These are phyloP conservation scores for Diutina rugosa DNA, from an alignment of 1,139 yeast genomes.

Conservation along the genomic window DNA sequence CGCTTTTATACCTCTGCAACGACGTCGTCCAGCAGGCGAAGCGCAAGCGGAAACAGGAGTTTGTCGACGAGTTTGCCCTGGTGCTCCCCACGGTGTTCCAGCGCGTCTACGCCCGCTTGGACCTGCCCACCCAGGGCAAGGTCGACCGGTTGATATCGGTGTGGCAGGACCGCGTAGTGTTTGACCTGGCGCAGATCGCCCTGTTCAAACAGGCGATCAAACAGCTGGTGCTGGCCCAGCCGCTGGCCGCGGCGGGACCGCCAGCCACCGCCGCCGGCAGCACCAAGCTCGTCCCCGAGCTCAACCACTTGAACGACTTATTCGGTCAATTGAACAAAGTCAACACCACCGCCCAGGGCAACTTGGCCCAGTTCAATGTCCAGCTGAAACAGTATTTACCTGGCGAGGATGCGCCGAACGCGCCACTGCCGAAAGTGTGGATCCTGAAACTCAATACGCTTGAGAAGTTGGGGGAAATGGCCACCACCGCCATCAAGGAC, in stretches of 20 bases:
- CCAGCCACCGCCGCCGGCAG: background rate
- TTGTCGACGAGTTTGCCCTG: constrained; percentile 42
- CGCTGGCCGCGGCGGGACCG: background rate
- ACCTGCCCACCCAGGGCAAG: constrained; percentile 34
- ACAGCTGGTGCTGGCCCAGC: background rate
- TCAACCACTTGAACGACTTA: constrained; percentile 21
- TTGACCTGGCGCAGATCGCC: constrained; percentile 11
- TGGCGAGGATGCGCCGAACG: constrained; percentile 22
- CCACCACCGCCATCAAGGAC: constrained; percentile 22
- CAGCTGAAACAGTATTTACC: constrained; percentile 32
- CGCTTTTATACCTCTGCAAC: constrained; percentile 62
- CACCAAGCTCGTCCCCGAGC: constrained; percentile 21
- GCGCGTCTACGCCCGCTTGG: constrained; percentile 19
- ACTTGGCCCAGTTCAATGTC: constrained; percentile 29
- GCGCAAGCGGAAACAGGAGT: constrained; percentile 49
- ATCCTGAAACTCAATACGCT: constrained; percentile 30
- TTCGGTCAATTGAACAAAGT: constrained; percentile 18
- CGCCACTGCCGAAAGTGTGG: constrained; percentile 40
- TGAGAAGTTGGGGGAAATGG: constrained; percentile 27
- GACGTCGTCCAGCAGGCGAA: constrained; percentile 78
- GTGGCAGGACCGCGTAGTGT: constrained; percentile 62
- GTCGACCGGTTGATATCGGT: constrained; percentile 56
- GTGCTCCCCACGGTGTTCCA: constrained; percentile 28
- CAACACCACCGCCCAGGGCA: constrained; percentile 20
- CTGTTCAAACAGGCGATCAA: background rate